A percentile compares a stretch with the other conserved stretches of the same genome.
These are phyloP conservation scores for Austroboletus novae-zelandiae DNA, from an alignment of 1,284 basidiomycete species.

Conservation along the genomic window DNA sequence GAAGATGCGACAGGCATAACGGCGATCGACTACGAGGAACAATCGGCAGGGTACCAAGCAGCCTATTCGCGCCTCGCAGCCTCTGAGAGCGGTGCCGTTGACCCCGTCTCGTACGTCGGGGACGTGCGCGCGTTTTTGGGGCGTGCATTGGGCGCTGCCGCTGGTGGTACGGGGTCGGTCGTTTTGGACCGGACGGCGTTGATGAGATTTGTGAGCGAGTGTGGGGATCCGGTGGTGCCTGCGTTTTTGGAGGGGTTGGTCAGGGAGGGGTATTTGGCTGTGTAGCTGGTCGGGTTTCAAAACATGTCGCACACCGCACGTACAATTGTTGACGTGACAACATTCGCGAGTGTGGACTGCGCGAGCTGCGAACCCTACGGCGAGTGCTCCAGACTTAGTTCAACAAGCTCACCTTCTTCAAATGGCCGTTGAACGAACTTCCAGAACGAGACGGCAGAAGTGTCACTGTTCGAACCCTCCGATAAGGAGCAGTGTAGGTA, in stretches of 20 bases:
- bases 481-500: too few relatives aligned
- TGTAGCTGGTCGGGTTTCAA: conserved; percentile 5
- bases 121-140: conserved; percentile 56
- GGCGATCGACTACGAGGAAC: conserved; percentile 86
- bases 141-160: conserved; percentile 36
- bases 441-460: too few relatives aligned
- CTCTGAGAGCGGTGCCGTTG: conserved; percentile 53
- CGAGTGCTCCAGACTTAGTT: too few relatives aligned
- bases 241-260: conserved; percentile 46
- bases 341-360: too few relatives aligned
- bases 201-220: conserved; percentile 36
- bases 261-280: conserved; percentile 36
- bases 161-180: neutral
- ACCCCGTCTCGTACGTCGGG: conserved; percentile 60
- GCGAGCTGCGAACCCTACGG: too few relatives aligned
- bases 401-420: too few relatives aligned
- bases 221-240: conserved; percentile 35
- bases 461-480: too few relatives aligned
- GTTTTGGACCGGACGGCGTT: conserved; percentile 35
- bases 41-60: conserved; percentile 88
- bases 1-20: conserved; percentile 51
- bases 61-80: conserved; percentile 91
- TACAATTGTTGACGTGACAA: too few relatives aligned
- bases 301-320: too few relatives aligned
- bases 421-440: too few relatives aligned